Conservation (phyloP, 805 yeast species). For the Yamadazyma sp. region DNA sequence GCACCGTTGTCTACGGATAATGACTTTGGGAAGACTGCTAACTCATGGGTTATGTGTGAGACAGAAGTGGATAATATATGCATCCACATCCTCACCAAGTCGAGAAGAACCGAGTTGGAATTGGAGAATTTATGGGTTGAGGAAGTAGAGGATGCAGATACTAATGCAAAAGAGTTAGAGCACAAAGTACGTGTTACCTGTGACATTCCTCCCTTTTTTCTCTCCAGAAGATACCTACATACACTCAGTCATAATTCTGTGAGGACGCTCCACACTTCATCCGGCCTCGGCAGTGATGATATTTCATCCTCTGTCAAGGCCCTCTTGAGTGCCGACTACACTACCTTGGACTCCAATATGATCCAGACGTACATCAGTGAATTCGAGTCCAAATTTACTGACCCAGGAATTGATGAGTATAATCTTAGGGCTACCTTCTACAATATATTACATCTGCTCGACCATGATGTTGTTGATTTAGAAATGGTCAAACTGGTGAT, state of each 20-base stretch:
- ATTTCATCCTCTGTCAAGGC: background rate
- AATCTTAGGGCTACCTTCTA: constrained; percentile 23
- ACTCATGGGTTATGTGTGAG: constrained; percentile 84
- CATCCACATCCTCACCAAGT: constrained; percentile 71
- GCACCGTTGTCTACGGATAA: constrained; percentile 52
- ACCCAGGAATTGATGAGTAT: constrained; percentile 19
- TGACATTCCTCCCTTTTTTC: constrained; percentile 13
- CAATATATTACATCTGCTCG: constrained; percentile 25
- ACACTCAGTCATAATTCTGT: too few relatives aligned
- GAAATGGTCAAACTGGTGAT: constrained; percentile 24
- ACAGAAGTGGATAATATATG: constrained; percentile 51
- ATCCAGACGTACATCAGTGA: constrained; percentile 3
- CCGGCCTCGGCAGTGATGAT: background rate
- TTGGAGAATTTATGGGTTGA: constrained; percentile 65
- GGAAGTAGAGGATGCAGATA: constrained; percentile 3
- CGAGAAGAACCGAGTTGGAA: constrained; percentile 65
- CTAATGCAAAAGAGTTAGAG: background rate
- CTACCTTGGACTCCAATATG: constrained; percentile 1
- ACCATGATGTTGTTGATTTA: constrained; percentile 27
- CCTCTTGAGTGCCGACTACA: background rate
- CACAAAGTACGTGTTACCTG: too few relatives aligned
- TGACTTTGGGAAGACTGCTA: constrained; percentile 56
- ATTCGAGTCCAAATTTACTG: constrained; percentile 18
- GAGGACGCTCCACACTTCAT: too few relatives aligned
- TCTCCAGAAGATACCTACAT: constrained; percentile 30